Evolutionary conservation across 1,139 yeast genomes (phyloP).

Genomic region (Dujonia santamariae): DNA sequence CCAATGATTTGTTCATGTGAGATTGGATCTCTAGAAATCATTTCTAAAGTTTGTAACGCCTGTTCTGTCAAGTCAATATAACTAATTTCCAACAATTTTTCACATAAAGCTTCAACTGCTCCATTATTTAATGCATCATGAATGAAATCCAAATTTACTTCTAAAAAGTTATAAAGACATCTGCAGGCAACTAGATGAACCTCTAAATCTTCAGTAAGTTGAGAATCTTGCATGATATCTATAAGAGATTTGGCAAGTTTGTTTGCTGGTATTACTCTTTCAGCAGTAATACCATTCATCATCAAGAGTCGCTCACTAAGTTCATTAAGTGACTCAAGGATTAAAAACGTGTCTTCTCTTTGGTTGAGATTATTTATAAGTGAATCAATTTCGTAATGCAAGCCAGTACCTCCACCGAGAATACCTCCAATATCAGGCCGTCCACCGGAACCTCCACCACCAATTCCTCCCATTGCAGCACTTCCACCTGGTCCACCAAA

Average conservation of each 20-base stretch:
- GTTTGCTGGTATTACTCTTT: constrained; percentile 61
- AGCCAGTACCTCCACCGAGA: constrained; percentile 6
- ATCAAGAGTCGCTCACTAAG: constrained; percentile 60
- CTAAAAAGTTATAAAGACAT: constrained; percentile 78
- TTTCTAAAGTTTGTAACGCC: constrained; percentile 73
- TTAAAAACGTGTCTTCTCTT: constrained; percentile 44
- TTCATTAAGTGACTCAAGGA: constrained; percentile 60
- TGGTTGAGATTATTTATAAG: constrained; percentile 41
- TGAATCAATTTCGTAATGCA: constrained; percentile 32
- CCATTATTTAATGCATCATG: constrained; percentile 64
- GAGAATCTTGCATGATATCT: constrained; percentile 55
- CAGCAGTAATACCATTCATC: constrained; percentile 66
- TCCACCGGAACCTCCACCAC: constrained; percentile 9
- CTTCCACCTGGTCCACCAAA: constrained; percentile 25
- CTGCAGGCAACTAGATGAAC: constrained; percentile 81
- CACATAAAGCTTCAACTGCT: constrained; percentile 64
- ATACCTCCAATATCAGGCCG: background rate
- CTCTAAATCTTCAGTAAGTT: constrained; percentile 66
- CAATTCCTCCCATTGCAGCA: background rate
- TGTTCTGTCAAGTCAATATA: constrained; percentile 93
- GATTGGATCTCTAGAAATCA: constrained; percentile 58
- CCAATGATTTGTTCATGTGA: constrained; percentile 46
- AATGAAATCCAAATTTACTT: constrained; percentile 67
- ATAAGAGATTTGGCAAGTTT: constrained; percentile 56
- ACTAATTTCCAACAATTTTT: constrained; percentile 68